These are phyloP conservation scores for Phytophthora lateralis DNA, from an alignment of 352 stramenopile species.

Conservation along the genomic window DNA sequence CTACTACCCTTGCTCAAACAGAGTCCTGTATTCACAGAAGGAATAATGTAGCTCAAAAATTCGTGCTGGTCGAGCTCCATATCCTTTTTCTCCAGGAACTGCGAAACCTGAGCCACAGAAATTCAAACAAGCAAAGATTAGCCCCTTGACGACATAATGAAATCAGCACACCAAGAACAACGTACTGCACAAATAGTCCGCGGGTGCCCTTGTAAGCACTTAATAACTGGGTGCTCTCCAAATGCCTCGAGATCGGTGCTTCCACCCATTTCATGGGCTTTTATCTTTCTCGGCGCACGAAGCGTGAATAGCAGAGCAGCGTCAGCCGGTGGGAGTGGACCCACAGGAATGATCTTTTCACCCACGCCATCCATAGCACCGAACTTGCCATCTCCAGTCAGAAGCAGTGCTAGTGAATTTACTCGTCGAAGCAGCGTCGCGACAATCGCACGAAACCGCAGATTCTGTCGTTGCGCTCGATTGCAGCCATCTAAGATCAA, in stretches of 20 bases:
- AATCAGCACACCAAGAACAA: background rate
- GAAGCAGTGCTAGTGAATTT: slow-evolving; percentile 58
- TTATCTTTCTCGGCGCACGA: slow-evolving; percentile 73
- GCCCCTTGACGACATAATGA: background rate
- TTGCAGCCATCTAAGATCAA: slow-evolving; percentile 85
- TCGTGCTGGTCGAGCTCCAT: slow-evolving; percentile 85
- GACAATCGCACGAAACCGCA: slow-evolving; percentile 52
- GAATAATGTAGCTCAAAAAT: slow-evolving; percentile 84
- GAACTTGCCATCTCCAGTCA: slow-evolving; percentile 77
- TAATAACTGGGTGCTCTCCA: slow-evolving; percentile 69
- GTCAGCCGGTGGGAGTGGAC: slow-evolving; percentile 64
- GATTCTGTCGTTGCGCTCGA: slow-evolving; percentile 45
- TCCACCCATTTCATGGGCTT: slow-evolving; percentile 80
- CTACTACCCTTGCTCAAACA: slow-evolving; percentile 42
- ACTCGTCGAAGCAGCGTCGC: slow-evolving; percentile 66
- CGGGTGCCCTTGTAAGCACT: slow-evolving; percentile 63
- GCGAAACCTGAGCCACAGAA: slow-evolving; percentile 48
- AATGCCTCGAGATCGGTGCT: slow-evolving; percentile 65
- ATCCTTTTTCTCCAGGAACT: slow-evolving; percentile 84
- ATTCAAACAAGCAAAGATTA: slow-evolving; percentile 1
- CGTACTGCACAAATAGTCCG: slow-evolving; percentile 74
- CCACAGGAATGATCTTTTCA: slow-evolving; percentile 78
- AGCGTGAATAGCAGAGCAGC: slow-evolving; percentile 79
- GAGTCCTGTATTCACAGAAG: slow-evolving; percentile 75
- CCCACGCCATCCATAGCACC: slow-evolving; percentile 80